Evolutionary conservation across 257 asterid species (phyloP).

Genomic region (Solanum boliviense): DNA sequence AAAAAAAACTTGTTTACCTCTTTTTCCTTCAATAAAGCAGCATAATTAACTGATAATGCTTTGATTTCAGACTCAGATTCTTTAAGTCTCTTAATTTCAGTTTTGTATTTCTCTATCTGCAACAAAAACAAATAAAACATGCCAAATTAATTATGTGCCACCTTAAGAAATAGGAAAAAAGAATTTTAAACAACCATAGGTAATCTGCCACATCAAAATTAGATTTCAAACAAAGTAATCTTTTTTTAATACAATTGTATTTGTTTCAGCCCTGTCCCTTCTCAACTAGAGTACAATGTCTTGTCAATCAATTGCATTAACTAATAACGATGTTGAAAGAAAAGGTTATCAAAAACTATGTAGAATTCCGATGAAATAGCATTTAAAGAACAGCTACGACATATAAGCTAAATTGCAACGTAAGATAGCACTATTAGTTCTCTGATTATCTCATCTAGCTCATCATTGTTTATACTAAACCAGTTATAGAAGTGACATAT

Average conservation of each 20-base stretch:
- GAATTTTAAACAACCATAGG: background rate
- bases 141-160: background rate
- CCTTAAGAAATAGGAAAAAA: background rate
- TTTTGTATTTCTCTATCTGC: conserved; percentile 61
- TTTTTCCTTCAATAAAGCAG: conserved; percentile 81
- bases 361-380: background rate
- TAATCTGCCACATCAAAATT: background rate
- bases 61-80: conserved; percentile 94
- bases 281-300: background rate
- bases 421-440: background rate
- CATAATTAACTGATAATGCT: conserved; percentile 88
- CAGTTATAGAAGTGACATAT: background rate
- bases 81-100: conserved; percentile 76
- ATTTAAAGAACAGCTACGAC: background rate
- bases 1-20: conserved; percentile 39
- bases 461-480: background rate
- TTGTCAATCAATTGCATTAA: background rate
- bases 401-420: background rate
- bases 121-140: background rate
- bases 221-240: background rate
- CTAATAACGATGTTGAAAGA: background rate
- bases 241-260: background rate
- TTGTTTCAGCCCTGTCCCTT: background rate
- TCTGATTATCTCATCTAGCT: background rate
- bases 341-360: background rate